A percentile compares a stretch with the other conserved stretches of the same genome.
These are phyloP conservation scores for Candida manassasensis DNA, from an alignment of 805 yeast genomes.

Conservation along the genomic window DNA sequence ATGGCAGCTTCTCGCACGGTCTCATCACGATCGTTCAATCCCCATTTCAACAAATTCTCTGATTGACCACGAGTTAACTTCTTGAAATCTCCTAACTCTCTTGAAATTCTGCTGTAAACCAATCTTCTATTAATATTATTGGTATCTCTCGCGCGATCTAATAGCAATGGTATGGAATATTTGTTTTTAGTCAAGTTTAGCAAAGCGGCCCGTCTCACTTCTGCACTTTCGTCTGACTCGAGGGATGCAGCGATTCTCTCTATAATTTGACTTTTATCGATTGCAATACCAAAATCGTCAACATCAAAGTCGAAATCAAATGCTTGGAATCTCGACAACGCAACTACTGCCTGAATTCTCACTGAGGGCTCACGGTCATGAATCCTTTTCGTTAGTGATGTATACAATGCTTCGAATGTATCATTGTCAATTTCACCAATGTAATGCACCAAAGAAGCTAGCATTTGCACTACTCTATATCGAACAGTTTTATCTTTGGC, in stretches of 20 bases:
- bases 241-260: conserved; percentile 41
- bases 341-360: conserved; percentile 78
- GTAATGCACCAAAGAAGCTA: conserved; percentile 66
- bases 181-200: conserved; percentile 58
- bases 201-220: conserved; percentile 82
- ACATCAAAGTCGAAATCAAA: conserved; percentile 30
- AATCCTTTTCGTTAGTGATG: conserved; percentile 57
- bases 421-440: conserved; percentile 74
- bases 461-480: conserved; percentile 70
- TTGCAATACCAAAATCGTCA: conserved; percentile 29
- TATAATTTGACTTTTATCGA: conserved; percentile 7
- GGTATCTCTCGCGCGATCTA: conserved; percentile 80
- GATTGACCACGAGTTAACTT: conserved; percentile 50
- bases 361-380: conserved; percentile 74
- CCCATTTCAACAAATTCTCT: conserved; percentile 73
- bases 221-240: conserved; percentile 79
- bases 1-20: conserved; percentile 67
- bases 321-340: conserved; percentile 71
- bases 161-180: conserved; percentile 50
- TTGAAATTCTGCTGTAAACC: conserved; percentile 63
- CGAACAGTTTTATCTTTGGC: conserved; percentile 75
- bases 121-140: conserved; percentile 68
- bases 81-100: conserved; percentile 59
- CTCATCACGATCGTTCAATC: conserved; percentile 80
- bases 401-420: conserved; percentile 57